These are phyloP conservation scores for Termitomyces sp. DNA, from an alignment of 768 basidiomycete species.

Conservation along the genomic window DNA sequence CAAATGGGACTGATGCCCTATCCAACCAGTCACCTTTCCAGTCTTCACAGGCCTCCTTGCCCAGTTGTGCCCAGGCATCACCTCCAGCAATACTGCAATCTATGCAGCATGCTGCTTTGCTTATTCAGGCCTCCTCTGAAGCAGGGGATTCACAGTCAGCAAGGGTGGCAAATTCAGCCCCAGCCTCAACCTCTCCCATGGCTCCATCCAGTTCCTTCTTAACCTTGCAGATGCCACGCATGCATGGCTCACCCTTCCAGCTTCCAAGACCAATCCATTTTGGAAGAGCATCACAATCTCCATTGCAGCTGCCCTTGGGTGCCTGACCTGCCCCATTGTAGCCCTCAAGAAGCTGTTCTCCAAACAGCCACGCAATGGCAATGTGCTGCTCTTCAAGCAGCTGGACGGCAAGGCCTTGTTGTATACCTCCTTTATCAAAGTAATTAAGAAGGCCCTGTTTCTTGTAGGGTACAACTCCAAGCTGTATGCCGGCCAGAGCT, in stretches of 20 bases:
- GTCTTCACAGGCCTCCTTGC: neutral
- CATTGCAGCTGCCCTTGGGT: neutral
- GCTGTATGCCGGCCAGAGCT: no score
- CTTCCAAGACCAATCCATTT: neutral
- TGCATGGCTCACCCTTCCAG: neutral
- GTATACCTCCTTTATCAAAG: no score
- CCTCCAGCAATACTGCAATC: neutral
- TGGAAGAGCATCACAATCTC: neutral
- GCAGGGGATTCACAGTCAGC: neutral
- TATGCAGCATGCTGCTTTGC: neutral
- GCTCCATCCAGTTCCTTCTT: neutral
- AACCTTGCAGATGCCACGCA: neutral
- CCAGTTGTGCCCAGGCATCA: neutral
- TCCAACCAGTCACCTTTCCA: neutral
- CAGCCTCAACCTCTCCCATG: neutral
- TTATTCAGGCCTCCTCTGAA: neutral
- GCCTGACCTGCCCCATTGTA: neutral
- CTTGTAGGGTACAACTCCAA: no score
- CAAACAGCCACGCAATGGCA: neutral
- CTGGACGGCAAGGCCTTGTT: no score
- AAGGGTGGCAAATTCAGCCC: neutral
- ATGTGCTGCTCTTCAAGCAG: neutral
- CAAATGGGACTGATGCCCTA: neutral
- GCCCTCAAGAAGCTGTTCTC: neutral
- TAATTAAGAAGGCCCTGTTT: no score